phyloP scores from a whole-genome alignment of 805 yeast genomes.

The Yamadazyma scolyti region DNA sequence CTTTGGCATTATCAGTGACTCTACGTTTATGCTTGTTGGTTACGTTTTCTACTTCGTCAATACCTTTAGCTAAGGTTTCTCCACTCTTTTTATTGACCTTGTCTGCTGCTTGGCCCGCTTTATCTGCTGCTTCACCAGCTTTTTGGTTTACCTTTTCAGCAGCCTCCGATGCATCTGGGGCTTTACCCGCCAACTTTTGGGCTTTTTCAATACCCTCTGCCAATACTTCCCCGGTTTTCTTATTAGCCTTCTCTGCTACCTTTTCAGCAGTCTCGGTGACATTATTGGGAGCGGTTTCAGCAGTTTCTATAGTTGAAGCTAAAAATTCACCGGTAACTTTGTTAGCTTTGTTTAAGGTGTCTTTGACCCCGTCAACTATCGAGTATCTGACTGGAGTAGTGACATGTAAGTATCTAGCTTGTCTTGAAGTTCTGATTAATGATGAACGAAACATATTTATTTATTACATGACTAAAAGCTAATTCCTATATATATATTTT shows the following conservation, averaged over 20 bases:
- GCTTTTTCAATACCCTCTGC: conserved; percentile 19
- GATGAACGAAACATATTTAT: conserved; percentile 8
- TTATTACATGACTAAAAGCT: neutral
- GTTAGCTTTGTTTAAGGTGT: conserved; percentile 26
- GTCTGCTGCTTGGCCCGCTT: conserved; percentile 13
- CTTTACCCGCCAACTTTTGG: conserved; percentile 7
- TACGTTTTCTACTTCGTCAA: conserved; percentile 17
- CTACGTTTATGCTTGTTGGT: conserved; percentile 27
- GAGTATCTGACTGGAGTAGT: conserved; percentile 13
- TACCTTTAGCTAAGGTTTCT: neutral
- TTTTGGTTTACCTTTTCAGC: conserved; percentile 1
- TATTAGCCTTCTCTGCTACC: conserved; percentile 23
- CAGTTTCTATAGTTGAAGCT: conserved; percentile 36
- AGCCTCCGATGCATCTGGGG: no score
- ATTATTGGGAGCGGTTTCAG: conserved; percentile 23
- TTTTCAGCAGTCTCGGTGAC: conserved; percentile 19
- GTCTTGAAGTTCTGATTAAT: conserved; percentile 3
- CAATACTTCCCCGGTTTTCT: conserved; percentile 17
- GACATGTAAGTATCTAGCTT: conserved; percentile 8
- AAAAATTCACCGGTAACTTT: conserved; percentile 39
- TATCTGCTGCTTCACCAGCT: conserved; percentile 10
- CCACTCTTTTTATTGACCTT: conserved; percentile 20
- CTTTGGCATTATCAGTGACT: conserved; percentile 24
- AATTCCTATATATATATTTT: conserved; percentile 4
- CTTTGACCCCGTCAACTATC: conserved; percentile 33